Conservation (phyloP, 371 early-diverging fungal genomes). For the Actinomortierella ambigua region DNA sequence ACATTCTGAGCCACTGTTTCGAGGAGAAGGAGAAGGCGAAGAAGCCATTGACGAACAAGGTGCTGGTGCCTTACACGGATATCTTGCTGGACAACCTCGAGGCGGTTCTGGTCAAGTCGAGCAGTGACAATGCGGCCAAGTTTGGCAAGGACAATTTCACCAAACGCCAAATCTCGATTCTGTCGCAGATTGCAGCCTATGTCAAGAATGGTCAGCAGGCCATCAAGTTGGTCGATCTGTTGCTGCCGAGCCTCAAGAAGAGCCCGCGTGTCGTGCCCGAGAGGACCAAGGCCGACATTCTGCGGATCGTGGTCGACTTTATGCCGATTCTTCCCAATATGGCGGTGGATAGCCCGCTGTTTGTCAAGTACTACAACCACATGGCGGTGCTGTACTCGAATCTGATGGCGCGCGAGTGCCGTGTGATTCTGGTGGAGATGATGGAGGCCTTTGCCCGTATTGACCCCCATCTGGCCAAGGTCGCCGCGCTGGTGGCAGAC, state of each 20-base stretch:
- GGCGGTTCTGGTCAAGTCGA: constrained; percentile 57
- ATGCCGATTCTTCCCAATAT: constrained; percentile 60
- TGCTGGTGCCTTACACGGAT: constrained; percentile 69
- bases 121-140: constrained; percentile 47
- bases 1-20: constrained; percentile 57
- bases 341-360: constrained; percentile 48
- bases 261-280: constrained; percentile 76
- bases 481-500: constrained; percentile 65
- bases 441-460: constrained; percentile 69
- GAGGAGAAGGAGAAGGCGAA: constrained; percentile 46
- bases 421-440: constrained; percentile 63
- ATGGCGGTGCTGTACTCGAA: constrained; percentile 67
- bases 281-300: constrained; percentile 81
- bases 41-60: constrained; percentile 52
- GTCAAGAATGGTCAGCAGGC: constrained; percentile 74
- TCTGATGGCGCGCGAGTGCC: constrained; percentile 59
- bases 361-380: constrained; percentile 60
- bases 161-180: constrained; percentile 77
- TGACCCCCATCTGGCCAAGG: constrained; percentile 57
- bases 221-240: constrained; percentile 70
- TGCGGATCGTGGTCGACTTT: constrained; percentile 78
- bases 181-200: constrained; percentile 78
- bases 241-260: constrained; percentile 83
- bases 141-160: constrained; percentile 64
- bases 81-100: constrained; percentile 67